Evolutionary conservation across 2,329 filamentous ascomycete species (phyloP), one percentile per base, ranked within the genome.

Genomic region (Diaporthe nobilis): DNA sequence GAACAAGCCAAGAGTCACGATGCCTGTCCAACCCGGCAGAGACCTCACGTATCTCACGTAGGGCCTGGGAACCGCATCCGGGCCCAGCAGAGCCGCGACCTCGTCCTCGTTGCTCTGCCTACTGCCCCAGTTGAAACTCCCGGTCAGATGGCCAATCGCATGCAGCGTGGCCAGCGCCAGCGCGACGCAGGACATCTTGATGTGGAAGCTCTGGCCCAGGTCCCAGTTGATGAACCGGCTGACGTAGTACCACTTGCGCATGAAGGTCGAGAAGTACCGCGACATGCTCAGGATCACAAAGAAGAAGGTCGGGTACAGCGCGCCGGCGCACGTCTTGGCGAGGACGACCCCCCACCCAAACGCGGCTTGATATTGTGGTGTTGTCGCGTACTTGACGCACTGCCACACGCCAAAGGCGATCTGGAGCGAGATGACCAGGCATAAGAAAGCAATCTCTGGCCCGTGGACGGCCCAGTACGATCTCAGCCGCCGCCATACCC

Each of bases 201-300:
- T 87, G 73, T 92, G 90, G 60, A 92, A 91, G 0, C 84, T 84
- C 76, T 90, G 89, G 1, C 86, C 87, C 1, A 89, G 80, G 75
- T 91, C 89, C 88, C 88, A 90, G 77, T 91, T 90, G 81, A 91
- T 84, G 80, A 91, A 88, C 0, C 88, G 85, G 3, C 87, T 89
- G 75, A 91, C 82, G 72, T 85, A 83, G 77, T 88, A 89, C 15
- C 85, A 89, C n/a, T 86, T 82, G 22, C 89, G 85, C 53, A 90
- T 80, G 72, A 86, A 87, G 0, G 89, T 91, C 2, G 89, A 86
- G 28, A 90, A 85, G 82, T 89, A 90, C 39, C 90, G 83, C 20
- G 88, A 90, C 89, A 91, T 91, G 78, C 88, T 90, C 7, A 91
- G 82, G 9, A 91, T 84, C 74, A 91, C 83, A 78, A 91, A 90